phyloP scores from a whole-genome alignment of 1,139 yeast species.

The Debaryomyces psychrophilus region DNA sequence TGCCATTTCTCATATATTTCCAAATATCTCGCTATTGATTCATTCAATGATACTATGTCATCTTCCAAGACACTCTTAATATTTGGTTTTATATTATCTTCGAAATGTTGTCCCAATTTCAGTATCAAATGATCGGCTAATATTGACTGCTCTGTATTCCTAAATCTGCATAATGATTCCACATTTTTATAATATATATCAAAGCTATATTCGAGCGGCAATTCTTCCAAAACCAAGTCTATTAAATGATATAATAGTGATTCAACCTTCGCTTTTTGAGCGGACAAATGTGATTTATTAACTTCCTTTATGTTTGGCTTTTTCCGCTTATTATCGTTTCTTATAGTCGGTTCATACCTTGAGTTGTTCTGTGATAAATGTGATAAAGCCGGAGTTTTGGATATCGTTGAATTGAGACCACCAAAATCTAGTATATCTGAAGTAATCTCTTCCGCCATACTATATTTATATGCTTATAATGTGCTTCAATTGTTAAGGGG shows the following conservation, averaged over 20 bases:
- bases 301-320: constrained; percentile 4
- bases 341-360: constrained; percentile 8
- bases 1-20: constrained; percentile 30
- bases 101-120: constrained; percentile 24
- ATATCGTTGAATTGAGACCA: constrained; percentile 3
- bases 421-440: constrained; percentile 20
- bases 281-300: constrained; percentile 3
- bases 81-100: constrained; percentile 13
- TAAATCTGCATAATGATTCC: constrained; percentile 38
- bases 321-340: constrained; percentile 10
- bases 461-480: not conserved
- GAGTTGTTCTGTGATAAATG: constrained; percentile 16
- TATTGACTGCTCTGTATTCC: constrained; percentile 36
- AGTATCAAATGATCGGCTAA: constrained; percentile 26
- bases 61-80: constrained; percentile 7
- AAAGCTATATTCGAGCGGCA: constrained; percentile 26
- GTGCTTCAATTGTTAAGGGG: not conserved
- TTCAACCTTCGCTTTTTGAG: constrained; percentile 11
- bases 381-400: constrained; percentile 12
- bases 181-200: constrained; percentile 32
- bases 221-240: constrained; percentile 24
- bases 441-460: constrained; percentile 7
- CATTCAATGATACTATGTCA: constrained; percentile 5
- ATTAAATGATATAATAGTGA: constrained; percentile 19
- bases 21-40: constrained; percentile 20